These are phyloP conservation scores for Metarhizium brunneum DNA, from an alignment of 2,329 filamentous ascomycete species.

Conservation along the genomic window DNA sequence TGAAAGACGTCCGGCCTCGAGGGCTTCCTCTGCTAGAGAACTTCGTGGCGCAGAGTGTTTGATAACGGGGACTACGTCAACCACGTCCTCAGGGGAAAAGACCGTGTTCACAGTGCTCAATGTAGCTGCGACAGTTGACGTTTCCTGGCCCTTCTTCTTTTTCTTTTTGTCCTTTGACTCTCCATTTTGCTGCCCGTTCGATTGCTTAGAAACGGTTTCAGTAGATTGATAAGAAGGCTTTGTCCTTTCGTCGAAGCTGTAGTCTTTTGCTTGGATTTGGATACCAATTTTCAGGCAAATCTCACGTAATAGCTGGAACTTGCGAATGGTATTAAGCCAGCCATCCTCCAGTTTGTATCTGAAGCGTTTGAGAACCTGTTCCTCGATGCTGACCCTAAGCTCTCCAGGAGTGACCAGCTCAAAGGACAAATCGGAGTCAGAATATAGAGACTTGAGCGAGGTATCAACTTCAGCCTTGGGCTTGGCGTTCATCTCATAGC, in stretches of 20 bases:
- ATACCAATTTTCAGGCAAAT: conserved; percentile 81
- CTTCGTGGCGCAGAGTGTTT: conserved; percentile 93
- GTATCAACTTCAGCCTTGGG: conserved; percentile 72
- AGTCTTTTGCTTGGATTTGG: conserved; percentile 67
- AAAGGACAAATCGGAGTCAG: conserved; percentile 74
- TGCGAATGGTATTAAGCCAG: conserved; percentile 61
- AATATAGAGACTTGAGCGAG: conserved; percentile 64
- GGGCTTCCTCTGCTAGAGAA: conserved; percentile 83
- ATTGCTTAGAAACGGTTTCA: conserved; percentile 21
- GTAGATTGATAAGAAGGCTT: conserved; percentile 20
- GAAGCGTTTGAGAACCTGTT: conserved; percentile 65
- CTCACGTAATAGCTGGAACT: conserved; percentile 81
- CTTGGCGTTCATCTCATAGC: conserved; percentile 63
- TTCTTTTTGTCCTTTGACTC: conserved; percentile 38
- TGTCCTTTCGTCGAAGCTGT: conserved; percentile 23
- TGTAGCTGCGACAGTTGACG: conserved; percentile 37
- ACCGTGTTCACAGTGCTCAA: conserved; percentile 30
- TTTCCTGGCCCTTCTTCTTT: conserved; percentile 57
- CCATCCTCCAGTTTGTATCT: conserved; percentile 60
- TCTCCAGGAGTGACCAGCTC: conserved; percentile 66
- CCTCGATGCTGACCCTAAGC: conserved; percentile 59
- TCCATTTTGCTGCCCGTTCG: conserved; percentile 32
- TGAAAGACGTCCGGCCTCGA: conserved; percentile 94
- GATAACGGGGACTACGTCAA: conserved; percentile 88
- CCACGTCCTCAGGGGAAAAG: conserved; percentile 75